Percentiles rank a stretch among this genome's conserved stretches.
Conservation (phyloP, 306 rosid genomes). For the Arachis stenosperma region DNA sequence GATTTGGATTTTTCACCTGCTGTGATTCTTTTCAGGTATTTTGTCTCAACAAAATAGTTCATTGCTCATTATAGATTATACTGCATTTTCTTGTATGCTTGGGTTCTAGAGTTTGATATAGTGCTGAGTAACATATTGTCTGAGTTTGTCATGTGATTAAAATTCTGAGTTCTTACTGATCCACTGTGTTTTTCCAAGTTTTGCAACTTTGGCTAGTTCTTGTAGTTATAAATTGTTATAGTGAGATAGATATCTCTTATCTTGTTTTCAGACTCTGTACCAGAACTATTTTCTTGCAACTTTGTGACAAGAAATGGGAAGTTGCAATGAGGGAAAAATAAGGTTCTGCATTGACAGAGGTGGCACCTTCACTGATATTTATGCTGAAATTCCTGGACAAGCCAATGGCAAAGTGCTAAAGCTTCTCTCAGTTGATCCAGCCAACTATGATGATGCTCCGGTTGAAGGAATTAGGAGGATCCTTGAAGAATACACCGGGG, state of each 20-base stretch:
- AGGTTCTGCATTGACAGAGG: constrained; percentile 93
- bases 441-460: constrained; percentile 92
- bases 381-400: constrained; percentile 81
- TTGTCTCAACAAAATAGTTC: neutral
- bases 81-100: neutral
- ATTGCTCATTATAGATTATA: neutral
- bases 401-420: constrained; percentile 74
- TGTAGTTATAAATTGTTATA: too few relatives aligned
- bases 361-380: constrained; percentile 91
- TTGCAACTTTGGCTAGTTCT: neutral
- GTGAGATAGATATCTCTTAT: neutral
- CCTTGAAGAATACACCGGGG: constrained; percentile 63
- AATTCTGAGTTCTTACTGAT: neutral
- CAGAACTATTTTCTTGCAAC: neutral
- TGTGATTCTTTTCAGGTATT: neutral
- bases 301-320: constrained; percentile 38
- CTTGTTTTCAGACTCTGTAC: neutral
- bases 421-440: constrained; percentile 86
- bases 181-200: neutral
- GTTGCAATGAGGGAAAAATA: constrained; percentile 52
- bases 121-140: neutral
- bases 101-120: neutral
- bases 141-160: neutral
- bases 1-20: neutral
- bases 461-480: constrained; percentile 87